phyloP scores from a whole-genome alignment of 1,284 basidiomycete species.

The Cryptococcus sp. region DNA sequence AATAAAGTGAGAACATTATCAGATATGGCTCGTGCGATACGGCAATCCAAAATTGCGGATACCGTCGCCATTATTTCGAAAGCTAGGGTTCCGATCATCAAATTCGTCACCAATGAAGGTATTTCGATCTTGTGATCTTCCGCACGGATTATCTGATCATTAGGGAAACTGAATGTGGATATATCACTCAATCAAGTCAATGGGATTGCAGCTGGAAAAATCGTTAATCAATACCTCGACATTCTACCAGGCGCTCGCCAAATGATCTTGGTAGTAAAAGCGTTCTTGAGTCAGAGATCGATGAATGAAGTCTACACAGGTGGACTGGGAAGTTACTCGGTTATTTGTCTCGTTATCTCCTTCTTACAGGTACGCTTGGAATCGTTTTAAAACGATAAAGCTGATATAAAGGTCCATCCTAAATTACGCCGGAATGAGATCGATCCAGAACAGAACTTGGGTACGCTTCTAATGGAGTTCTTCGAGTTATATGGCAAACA shows the following conservation, averaged over 20 bases:
- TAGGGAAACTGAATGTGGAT: slow-evolving; percentile 77
- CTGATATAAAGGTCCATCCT: slow-evolving; percentile 67
- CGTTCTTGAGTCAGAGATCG: slow-evolving; percentile 79
- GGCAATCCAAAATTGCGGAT: slow-evolving; percentile 51
- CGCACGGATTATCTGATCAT: neutral
- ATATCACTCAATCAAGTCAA: slow-evolving; percentile 86
- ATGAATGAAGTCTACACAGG: slow-evolving; percentile 98
- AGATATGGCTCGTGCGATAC: slow-evolving; percentile 48
- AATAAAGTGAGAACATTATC: slow-evolving; percentile 46
- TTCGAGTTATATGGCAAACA: slow-evolving; percentile 91
- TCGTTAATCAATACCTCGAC: slow-evolving; percentile 74
- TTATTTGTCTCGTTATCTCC: slow-evolving; percentile 86
- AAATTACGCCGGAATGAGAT: slow-evolving; percentile 86
- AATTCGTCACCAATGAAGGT: slow-evolving; percentile 35
- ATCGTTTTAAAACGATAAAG: neutral
- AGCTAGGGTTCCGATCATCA: slow-evolving; percentile 64
- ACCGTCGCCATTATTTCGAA: slow-evolving; percentile 76
- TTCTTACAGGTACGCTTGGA: slow-evolving; percentile 69
- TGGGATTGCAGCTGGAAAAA: slow-evolving; percentile 72
- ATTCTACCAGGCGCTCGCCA: slow-evolving; percentile 71
- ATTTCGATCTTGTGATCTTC: neutral
- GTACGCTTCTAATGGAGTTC: slow-evolving; percentile 89
- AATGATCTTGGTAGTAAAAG: slow-evolving; percentile 82
- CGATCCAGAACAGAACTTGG: slow-evolving; percentile 78
- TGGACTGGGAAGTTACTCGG: slow-evolving; percentile 88